These are phyloP conservation scores for Xanthoceras sorbifolium DNA, from an alignment of 345 rosid genomes.

Conservation along the genomic window DNA sequence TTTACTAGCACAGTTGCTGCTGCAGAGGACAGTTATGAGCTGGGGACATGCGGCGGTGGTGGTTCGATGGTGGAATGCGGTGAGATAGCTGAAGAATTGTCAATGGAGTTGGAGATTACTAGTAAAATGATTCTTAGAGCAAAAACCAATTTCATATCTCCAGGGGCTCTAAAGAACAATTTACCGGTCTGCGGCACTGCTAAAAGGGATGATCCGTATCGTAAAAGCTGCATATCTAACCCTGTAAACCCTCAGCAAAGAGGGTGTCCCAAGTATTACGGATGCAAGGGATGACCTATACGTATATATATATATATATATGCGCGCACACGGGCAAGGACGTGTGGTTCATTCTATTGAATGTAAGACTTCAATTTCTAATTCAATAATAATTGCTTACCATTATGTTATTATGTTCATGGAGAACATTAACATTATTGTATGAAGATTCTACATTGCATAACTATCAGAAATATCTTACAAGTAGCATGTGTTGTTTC, in stretches of 20 bases:
- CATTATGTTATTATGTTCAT: background rate
- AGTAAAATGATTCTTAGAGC: constrained; percentile 10
- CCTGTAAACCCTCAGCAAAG: constrained; percentile 15
- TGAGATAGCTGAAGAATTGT: constrained; percentile 15
- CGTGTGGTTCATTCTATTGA: too few species aligned
- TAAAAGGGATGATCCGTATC: constrained; percentile 16
- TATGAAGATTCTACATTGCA: background rate
- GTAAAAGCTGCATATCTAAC: constrained; percentile 20
- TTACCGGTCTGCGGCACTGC: background rate
- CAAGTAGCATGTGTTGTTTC: background rate
- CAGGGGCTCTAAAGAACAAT: constrained; percentile 14
- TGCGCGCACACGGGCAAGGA: too few species aligned
- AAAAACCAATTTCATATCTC: background rate
- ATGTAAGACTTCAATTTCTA: background rate
- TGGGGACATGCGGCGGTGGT: background rate
- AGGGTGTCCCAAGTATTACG: constrained; percentile 20
- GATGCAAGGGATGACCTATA: constrained; percentile 11
- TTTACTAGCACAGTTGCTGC: background rate
- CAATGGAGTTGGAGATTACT: constrained; percentile 19
- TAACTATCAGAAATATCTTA: too few species aligned
- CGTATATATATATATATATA: too few species aligned
- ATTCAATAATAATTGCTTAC: background rate
- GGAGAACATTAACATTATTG: too few species aligned
- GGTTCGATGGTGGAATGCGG: constrained; percentile 18
- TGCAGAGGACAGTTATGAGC: background rate